Evolutionary conservation across 331 rosid species (phyloP), one percentile per base, ranked within the genome.

Genomic region (Quercus tomentella): DNA sequence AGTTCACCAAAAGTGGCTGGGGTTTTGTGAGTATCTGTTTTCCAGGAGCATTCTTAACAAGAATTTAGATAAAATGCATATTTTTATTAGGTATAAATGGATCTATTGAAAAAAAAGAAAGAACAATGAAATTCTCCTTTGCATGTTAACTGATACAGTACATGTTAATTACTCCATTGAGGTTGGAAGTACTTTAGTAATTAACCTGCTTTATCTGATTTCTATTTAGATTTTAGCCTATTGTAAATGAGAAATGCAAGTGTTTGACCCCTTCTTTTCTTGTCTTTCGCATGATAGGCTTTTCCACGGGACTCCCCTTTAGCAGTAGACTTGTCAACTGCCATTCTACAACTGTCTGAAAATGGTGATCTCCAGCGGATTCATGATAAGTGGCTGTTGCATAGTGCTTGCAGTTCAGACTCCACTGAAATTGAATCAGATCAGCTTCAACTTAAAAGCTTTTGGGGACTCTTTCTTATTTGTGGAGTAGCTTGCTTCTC

Each of bases 1-100:
- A 93, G 89, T 95, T 95, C 86, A 93, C 98, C 70, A 93, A 96
- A 86, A 93, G 94, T 58, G 97, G 99, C 79, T 95, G 99, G 99
- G 99, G 99, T 31, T 95, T 95, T 86, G 98, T 95, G 81, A 92
- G 98, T 87, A 77, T 86, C 80, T 70, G 75, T 41, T 51, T 45
- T 84, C 69, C 81, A 49, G 31, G 60, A 72, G 62, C 61, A n/a
- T 81, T 26, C 33, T 54, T 54, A 52, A 22, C 22, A 56, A 31
- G 57, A 55, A 33, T 37, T 70, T 67, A 56, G 65, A 60, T 60
- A n/a, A 52, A 11, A 23, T 35, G 65, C 76, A 16, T 49, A 49
- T 60, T 60, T 15, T 7, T 22, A n/a, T n/a, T n/a, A 0, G 22
- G 10, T 62, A 28, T 21, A 30, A 31, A 30, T 21, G 33, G 12